These are phyloP conservation scores for Ceriops tagal DNA, from an alignment of 345 rosid genomes.

Conservation along the genomic window DNA sequence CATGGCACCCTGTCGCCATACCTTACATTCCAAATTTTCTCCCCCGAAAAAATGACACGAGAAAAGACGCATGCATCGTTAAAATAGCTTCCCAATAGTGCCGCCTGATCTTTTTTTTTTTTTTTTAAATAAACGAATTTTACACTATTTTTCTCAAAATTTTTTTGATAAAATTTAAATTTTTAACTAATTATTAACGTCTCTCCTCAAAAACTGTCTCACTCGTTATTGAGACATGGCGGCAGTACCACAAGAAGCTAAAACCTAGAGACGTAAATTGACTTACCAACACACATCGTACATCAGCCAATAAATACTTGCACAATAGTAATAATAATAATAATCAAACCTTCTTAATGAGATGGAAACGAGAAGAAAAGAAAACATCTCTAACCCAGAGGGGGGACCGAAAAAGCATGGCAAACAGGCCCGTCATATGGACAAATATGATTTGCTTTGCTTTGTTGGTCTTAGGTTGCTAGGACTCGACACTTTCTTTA, in stretches of 20 bases:
- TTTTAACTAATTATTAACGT: background rate
- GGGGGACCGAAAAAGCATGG: constrained; percentile 51
- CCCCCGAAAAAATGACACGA: background rate
- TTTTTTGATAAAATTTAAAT: background rate
- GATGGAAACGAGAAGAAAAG: constrained; percentile 38
- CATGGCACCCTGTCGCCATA: background rate
- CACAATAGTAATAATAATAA: background rate
- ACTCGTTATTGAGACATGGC: background rate
- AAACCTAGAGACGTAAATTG: background rate
- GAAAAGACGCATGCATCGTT: too few relatives aligned
- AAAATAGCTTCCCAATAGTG: too few relatives aligned
- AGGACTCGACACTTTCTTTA: constrained; percentile 40
- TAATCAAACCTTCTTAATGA: constrained; percentile 30
- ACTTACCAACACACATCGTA: too few relatives aligned
- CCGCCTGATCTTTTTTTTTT: background rate
- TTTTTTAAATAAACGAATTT: background rate
- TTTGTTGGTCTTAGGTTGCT: constrained; percentile 41
- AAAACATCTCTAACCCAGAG: constrained; percentile 55
- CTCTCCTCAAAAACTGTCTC: background rate
- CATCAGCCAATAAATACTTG: too few relatives aligned
- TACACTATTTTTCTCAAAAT: too few relatives aligned
- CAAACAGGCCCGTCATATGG: constrained; percentile 53
- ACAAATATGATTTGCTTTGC: constrained; percentile 53
- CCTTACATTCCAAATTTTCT: background rate
- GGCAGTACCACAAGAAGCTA: background rate